These are phyloP conservation scores for Sonneratia caseolaris DNA, from an alignment of 345 rosid genomes.

Conservation along the genomic window DNA sequence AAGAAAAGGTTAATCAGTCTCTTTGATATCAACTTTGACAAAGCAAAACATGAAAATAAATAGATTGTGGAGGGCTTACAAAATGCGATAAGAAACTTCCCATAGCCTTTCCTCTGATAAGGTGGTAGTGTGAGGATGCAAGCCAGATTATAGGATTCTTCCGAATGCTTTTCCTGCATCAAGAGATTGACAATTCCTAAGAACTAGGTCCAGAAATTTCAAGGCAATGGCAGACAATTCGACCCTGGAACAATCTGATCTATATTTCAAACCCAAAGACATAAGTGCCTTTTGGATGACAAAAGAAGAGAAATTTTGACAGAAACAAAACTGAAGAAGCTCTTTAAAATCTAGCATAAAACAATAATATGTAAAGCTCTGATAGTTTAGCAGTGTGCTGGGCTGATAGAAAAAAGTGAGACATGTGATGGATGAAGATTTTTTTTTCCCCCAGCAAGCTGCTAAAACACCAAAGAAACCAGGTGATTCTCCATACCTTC, in stretches of 20 bases:
- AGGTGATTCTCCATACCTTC: constrained; percentile 43
- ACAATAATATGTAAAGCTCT: background rate
- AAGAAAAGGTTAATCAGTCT: background rate
- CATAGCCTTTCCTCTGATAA: constrained; percentile 98
- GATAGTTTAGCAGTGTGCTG: background rate
- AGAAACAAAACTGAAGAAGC: background rate
- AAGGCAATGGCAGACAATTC: background rate
- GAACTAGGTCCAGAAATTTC: background rate
- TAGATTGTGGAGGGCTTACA: constrained; percentile 42
- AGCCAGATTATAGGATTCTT: constrained; percentile 95
- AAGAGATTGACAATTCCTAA: constrained; percentile 1
- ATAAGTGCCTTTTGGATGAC: background rate
- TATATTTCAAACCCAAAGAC: background rate
- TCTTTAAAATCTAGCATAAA: background rate
- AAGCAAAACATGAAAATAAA: background rate
- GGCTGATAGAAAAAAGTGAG: background rate
- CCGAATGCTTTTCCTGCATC: constrained; percentile 92
- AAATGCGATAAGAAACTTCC: constrained; percentile 90
- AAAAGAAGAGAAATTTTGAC: background rate
- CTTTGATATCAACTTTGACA: background rate
- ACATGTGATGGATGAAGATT: background rate
- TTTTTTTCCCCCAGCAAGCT: background rate
- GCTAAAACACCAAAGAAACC: background rate
- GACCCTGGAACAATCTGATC: background rate
- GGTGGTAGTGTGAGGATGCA: constrained; percentile 97